Percentiles rank a stretch among this genome's conserved stretches.
These are phyloP conservation scores for Stachybotrys chlorohalonatus DNA, from an alignment of 2,329 filamentous ascomycete species.

Conservation along the genomic window DNA sequence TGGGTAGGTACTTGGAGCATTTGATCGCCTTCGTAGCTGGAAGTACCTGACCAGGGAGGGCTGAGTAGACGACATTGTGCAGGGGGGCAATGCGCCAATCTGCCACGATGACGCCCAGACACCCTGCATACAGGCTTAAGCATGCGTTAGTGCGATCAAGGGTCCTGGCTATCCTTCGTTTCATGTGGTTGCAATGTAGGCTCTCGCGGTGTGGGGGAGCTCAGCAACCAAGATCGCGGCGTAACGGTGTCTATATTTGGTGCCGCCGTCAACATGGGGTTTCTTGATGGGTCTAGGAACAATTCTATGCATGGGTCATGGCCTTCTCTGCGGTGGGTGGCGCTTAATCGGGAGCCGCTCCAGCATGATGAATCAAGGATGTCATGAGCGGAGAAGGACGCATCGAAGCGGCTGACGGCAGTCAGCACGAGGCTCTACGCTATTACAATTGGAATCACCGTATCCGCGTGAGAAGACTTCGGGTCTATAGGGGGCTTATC, in stretches of 20 bases:
- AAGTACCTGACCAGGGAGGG: background rate
- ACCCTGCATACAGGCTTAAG: background rate
- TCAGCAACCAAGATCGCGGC: background rate
- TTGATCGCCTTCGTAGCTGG: background rate
- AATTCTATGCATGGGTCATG: too few relatives aligned
- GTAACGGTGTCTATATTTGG: background rate
- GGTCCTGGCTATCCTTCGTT: background rate
- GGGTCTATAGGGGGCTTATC: background rate
- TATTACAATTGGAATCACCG: too few relatives aligned
- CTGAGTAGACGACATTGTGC: background rate
- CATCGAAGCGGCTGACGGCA: too few relatives aligned
- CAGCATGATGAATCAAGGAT: too few relatives aligned
- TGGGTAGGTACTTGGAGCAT: background rate
- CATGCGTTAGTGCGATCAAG: background rate
- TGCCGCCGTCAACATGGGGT: background rate
- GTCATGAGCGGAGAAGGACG: too few relatives aligned
- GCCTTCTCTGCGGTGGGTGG: too few relatives aligned
- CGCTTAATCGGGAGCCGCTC: background rate
- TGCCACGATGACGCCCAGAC: background rate
- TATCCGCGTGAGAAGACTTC: background rate
- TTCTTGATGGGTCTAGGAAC: background rate
- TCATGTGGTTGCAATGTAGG: background rate
- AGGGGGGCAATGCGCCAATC: background rate
- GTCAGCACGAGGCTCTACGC: too few relatives aligned
- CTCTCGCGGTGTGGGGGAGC: background rate